Evolutionary conservation across 1,139 yeast species (phyloP), one percentile per base, ranked within the genome.

Genomic region (Oligophagozyma castellii): DNA sequence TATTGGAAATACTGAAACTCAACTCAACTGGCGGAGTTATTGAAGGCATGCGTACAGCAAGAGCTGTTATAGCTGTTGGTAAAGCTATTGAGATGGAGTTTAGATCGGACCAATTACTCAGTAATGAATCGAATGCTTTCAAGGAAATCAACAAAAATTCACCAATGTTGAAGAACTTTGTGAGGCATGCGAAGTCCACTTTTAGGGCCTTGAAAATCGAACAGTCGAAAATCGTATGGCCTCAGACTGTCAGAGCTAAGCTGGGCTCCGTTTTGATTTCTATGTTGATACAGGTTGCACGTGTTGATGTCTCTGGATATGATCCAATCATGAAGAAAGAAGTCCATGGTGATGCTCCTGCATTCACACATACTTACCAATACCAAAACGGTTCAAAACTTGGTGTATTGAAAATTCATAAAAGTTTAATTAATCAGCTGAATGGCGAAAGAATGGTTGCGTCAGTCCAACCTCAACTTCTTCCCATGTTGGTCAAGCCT

Each of bases 401-500:
- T 19, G 99, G 99, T 22, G 75, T 86, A 7, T 59, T 89, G 35
- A 77, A 75, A 40, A 59, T 83, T 5, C 95, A 89, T 51, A 71
- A 72, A 39, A 64, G 69, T 15, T 65, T 89, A 30, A 67, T 76
- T 6, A 64, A 67, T 26, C 72, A 68, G 44, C 56, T 86, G 33
- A 74, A 84, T 5, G 73, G 77, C 3, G 86, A 77, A 36, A 64
- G 72, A 14, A 56, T 74, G 26, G 65, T 70, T 8, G 74, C 77
- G 32, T 64, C 77, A 2, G 70, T 86, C 5, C 89, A 78, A 44
- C 95, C 96, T 0, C 96, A 89, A 53, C 64, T 70, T 38, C 63
- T 92, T 34, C 99, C 99, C 10, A 92, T 92, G 98, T 61, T 92
- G 35, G 79, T 80, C 6, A 70, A 73, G 36, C 98, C 98, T 14